A percentile compares a stretch with the other conserved stretches of the same genome.
phyloP scores from a whole-genome alignment of 140 eudicot species.

The Artemisia princeps region DNA sequence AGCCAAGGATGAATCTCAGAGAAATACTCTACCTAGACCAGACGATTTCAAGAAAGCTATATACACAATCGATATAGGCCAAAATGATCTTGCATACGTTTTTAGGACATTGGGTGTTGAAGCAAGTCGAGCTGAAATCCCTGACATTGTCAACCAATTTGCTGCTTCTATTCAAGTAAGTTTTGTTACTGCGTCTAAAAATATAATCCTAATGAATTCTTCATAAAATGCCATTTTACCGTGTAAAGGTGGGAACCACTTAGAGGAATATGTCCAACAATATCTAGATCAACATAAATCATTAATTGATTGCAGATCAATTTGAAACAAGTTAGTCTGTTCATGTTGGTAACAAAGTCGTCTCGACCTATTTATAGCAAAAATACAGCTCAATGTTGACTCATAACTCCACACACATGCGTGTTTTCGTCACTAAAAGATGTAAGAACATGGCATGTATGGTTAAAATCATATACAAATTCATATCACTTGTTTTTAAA shows the following conservation, averaged over 20 bases:
- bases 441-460: background rate
- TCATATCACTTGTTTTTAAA: background rate
- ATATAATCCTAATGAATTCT: background rate
- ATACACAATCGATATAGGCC: constrained; percentile 67
- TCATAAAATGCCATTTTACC: background rate
- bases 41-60: constrained; percentile 53
- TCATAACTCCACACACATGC: constrained; percentile 10
- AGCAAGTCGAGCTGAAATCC: constrained; percentile 32
- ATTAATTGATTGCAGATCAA: background rate
- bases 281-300: background rate
- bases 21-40: constrained; percentile 46
- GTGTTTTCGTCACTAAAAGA: background rate
- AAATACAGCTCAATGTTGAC: background rate
- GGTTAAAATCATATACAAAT: background rate
- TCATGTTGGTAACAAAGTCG: constrained; percentile 13
- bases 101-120: constrained; percentile 37
- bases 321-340: background rate
- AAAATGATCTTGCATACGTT: constrained; percentile 49
- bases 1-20: constrained; percentile 35
- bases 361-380: constrained; percentile 16
- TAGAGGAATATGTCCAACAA: background rate
- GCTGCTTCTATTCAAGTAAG: constrained; percentile 42
- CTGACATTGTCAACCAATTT: constrained; percentile 41
- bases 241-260: background rate
- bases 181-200: background rate